Evolutionary conservation across 345 rosid species (phyloP), one percentile per base, ranked within the genome.

Genomic region (Lepidium didymum): DNA sequence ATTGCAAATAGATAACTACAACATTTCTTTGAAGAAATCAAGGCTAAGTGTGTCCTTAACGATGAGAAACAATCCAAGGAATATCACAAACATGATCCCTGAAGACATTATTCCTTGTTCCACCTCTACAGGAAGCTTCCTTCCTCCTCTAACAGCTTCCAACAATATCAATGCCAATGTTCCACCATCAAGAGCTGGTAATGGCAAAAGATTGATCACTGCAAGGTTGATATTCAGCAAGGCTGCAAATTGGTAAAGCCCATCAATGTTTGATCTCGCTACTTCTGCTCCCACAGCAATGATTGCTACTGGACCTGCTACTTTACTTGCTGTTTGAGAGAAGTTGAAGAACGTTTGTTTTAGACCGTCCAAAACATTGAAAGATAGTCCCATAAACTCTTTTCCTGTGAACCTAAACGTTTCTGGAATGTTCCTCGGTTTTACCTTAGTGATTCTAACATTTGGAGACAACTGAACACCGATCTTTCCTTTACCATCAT

Each of bases 261-360:
- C 96, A 34, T 87, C 96, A 15, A 79, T 77, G 60, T 87, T 93
- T 8, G 97, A 93, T 78, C 94, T 83, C 12, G 98, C 98, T n/a
- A 93, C 98, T 80, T 93, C 97, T 10, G 97, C 96, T 49, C 98
- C 98, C 19, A 93, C 98, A 16, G 98, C 94, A 57, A 93, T 93
- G 53, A 93, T 90, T 6, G 97, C 97, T 27, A 93, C 91, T 7
- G 97, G 98, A 68, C 98, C 97, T 0, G 98, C 68, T 46, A 93
- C 92, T 77, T 90, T 84, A 75, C 98, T 81, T 5, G 98, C 97
- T 2, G 94, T 66, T 69, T 88, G 92, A 2, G 97, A 87, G 80
- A 93, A 90, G 79, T 93, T 93, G 10, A 85, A 38, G 62, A 93
- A 82, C 1, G 96, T 90, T 70, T 93, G 96, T 31, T 83, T 93